Evolutionary conservation across 2,329 filamentous ascomycete species (phyloP).

Genomic region (Fusarium sp.): DNA sequence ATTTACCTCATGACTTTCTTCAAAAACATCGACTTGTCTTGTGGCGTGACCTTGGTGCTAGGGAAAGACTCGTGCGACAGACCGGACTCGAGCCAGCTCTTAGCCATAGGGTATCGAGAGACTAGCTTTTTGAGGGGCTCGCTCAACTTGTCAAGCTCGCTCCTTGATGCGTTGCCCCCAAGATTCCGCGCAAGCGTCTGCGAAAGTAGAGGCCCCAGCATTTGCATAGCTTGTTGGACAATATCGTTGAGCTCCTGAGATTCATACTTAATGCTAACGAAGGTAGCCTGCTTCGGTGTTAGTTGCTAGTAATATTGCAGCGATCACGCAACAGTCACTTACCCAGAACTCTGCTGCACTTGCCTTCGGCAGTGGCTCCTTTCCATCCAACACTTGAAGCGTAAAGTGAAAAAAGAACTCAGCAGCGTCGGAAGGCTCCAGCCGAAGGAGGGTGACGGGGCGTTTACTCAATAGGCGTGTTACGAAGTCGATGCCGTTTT

Average conservation of each 20-base stretch:
- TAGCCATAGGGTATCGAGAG: constrained; percentile 64
- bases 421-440: constrained; percentile 66
- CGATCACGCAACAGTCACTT: constrained; percentile 33
- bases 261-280: constrained; percentile 60
- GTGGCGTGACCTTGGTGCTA: constrained; percentile 65
- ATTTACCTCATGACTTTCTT: constrained; percentile 71
- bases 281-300: constrained; percentile 57
- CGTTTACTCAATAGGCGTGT: constrained; percentile 71
- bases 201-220: constrained; percentile 71
- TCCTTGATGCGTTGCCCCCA: constrained; percentile 74
- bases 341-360: constrained; percentile 83
- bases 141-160: constrained; percentile 76
- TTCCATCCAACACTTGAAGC: constrained; percentile 74
- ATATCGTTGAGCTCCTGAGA: constrained; percentile 56
- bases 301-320: neutral
- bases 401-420: constrained; percentile 79
- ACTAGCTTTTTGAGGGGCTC: constrained; percentile 78
- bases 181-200: constrained; percentile 72
- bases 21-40: constrained; percentile 72
- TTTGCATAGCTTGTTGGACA: constrained; percentile 62
- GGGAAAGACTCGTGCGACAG: constrained; percentile 67
- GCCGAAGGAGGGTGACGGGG: constrained; percentile 68
- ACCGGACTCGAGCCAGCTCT: constrained; percentile 71
- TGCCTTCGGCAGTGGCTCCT: constrained; percentile 79
- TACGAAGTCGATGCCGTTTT: constrained; percentile 79